Conservation (phyloP, 495 filamentous ascomycete genomes). For the Trichocladium uniseriatum region DNA sequence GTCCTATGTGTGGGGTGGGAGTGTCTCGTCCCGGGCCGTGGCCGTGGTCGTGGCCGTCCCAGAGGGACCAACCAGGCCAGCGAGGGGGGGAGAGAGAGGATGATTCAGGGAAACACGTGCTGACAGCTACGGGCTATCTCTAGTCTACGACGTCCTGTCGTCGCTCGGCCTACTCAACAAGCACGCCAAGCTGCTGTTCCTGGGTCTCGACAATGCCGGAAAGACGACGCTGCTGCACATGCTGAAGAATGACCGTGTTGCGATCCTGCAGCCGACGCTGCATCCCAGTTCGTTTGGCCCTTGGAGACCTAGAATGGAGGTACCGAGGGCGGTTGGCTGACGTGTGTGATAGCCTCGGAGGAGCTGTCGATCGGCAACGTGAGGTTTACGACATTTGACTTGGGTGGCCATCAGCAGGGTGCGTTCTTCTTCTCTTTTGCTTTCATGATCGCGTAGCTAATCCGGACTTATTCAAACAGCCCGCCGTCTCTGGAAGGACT, state of each 20-base stretch:
- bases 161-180: slow-evolving; percentile 91
- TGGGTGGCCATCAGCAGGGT: slow-evolving; percentile 97
- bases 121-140: slow-evolving; percentile 15
- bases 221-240: slow-evolving; percentile 92
- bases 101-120: no score
- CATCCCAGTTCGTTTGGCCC: slow-evolving; percentile 62
- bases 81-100: no score
- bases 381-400: slow-evolving; percentile 94
- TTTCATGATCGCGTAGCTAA: background rate
- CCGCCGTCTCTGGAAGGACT: slow-evolving; percentile 94
- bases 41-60: no score
- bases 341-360: slow-evolving; percentile 60
- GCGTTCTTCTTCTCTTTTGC: slow-evolving; percentile 20
- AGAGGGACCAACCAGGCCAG: no score
- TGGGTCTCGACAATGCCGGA: slow-evolving; percentile 94
- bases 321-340: slow-evolving; percentile 17
- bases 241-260: slow-evolving; percentile 96
- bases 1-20: no score
- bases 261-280: slow-evolving; percentile 80
- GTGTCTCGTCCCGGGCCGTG: no score
- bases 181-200: slow-evolving; percentile 87
- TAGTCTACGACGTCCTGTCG: slow-evolving; percentile 90
- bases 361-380: slow-evolving; percentile 94
- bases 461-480: slow-evolving; percentile 40
- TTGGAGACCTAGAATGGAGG: background rate